Evolutionary conservation across 2,329 filamentous ascomycete genomes (phyloP).

Genomic region (Gyromitra esculenta): DNA sequence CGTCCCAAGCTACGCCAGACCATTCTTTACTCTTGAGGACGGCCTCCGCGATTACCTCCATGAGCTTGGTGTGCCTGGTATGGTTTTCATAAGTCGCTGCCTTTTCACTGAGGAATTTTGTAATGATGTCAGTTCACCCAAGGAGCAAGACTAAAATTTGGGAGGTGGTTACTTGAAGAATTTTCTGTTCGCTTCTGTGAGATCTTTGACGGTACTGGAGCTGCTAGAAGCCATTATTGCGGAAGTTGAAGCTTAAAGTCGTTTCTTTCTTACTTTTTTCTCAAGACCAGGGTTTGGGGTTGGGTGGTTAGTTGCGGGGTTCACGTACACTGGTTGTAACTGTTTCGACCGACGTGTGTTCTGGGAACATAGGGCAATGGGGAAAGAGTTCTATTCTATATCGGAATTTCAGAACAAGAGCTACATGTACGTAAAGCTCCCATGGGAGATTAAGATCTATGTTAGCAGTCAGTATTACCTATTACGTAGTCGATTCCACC

Average conservation of each 20-base stretch:
- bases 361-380: background rate
- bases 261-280: background rate
- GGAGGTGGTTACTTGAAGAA: constrained; percentile 43
- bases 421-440: background rate
- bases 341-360: background rate
- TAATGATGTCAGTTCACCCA: constrained; percentile 5
- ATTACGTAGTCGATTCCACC: background rate
- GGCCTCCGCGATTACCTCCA: constrained; percentile 25
- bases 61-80: constrained; percentile 11
- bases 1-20: constrained; percentile 47
- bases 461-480: background rate
- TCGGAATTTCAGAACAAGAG: background rate
- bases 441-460: background rate
- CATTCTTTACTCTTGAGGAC: constrained; percentile 31
- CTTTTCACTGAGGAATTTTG: constrained; percentile 18
- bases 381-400: constrained; percentile 29
- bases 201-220: background rate
- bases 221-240: constrained; percentile 29
- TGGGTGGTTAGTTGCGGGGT: constrained; percentile 21
- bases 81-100: constrained; percentile 28
- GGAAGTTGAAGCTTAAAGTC: background rate
- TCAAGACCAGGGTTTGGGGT: background rate
- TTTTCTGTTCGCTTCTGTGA: constrained; percentile 42
- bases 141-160: background rate
- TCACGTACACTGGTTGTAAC: background rate